Conservation (phyloP, 768 basidiomycete species). For the Tephrocybe rancida region DNA sequence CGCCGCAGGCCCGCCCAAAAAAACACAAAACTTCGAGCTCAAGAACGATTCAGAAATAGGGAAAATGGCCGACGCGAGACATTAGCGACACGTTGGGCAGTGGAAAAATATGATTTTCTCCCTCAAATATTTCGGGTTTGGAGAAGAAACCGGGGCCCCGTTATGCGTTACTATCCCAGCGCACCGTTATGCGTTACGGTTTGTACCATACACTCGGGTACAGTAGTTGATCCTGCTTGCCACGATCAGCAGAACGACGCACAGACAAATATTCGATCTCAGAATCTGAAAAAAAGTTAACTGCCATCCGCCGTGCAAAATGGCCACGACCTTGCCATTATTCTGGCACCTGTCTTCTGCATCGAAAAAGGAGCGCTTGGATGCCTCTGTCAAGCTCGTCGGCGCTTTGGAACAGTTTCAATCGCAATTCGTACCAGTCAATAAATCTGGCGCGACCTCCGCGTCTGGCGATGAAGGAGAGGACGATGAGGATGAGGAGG, state of each 20-base stretch:
- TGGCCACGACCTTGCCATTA: conserved; percentile 88
- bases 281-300: conserved; percentile 16
- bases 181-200: too few relatives aligned
- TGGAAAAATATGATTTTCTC: too few relatives aligned
- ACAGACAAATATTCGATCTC: conserved; percentile 15
- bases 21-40: too few relatives aligned
- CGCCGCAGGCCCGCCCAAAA: too few relatives aligned
- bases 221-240: conserved; percentile 10
- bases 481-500: conserved; percentile 44
- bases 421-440: conserved; percentile 54
- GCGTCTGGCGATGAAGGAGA: conserved; percentile 50
- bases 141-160: too few relatives aligned
- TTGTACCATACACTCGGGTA: too few relatives aligned
- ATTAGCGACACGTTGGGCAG: too few relatives aligned
- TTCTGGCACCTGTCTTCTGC: conserved; percentile 93
- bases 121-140: too few relatives aligned
- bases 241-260: neutral
- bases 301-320: conserved; percentile 27
- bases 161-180: too few relatives aligned
- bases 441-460: conserved; percentile 25
- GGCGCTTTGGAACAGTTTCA: conserved; percentile 86
- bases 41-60: too few relatives aligned
- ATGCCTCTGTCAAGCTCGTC: conserved; percentile 85
- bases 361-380: conserved; percentile 76
- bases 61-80: too few relatives aligned